Base-by-base conservation (phyloP, 371 early-diverging fungal genomes). In the Syncephalastrum monosporum region DNA sequence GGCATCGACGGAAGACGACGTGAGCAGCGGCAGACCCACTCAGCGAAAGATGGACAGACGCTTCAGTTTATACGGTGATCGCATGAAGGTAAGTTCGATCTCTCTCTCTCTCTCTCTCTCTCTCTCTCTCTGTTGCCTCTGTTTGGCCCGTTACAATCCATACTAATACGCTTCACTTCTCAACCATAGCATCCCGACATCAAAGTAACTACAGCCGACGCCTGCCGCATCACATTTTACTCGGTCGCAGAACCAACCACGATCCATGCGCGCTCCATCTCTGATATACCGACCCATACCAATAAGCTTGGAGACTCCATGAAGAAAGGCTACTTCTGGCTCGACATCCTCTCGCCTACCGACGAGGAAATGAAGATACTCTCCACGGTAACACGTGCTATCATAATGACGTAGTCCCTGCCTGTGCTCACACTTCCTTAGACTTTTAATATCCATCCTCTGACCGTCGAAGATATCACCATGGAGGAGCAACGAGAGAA, bases 401-500 rank as follows among this genome's bases (percentile, higher is more conserved):
- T 44, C 15, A 53, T 2, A 4, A 51, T 29, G 7, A 33, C 38
- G 38, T 33, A 6, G 38, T 8, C 6, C 4, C 10, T 8, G 38
- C 38, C 7, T 2, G 10, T 33, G 10, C 38, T 33, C 38, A 33
- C 8, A 19, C 25, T 29, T 51, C 4, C 43, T 41, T 49, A 82
- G 72, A 72, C 82, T 5, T 90, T 91, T 50, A 74, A 73, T 54
- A 86, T 97, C 29, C 97, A 97, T 61, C 94, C 97, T 17, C 68
- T 97, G 47, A 95, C 96, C 0, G 82, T 83, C 21, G 96, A 97
- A 74, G 97, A 95, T 59, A 92, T 97, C 55, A 83, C 85, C 62
- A 91, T 90, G 53, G 88, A 94, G 64, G 97, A 96, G 47, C 85
- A 82, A 25, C 82, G 97, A 5, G 96, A 96, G 67, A 97, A 97